Evolutionary conservation across 257 asterid species (phyloP), one percentile per base, ranked within the genome.

Genomic region (Marsdenia floribunda): DNA sequence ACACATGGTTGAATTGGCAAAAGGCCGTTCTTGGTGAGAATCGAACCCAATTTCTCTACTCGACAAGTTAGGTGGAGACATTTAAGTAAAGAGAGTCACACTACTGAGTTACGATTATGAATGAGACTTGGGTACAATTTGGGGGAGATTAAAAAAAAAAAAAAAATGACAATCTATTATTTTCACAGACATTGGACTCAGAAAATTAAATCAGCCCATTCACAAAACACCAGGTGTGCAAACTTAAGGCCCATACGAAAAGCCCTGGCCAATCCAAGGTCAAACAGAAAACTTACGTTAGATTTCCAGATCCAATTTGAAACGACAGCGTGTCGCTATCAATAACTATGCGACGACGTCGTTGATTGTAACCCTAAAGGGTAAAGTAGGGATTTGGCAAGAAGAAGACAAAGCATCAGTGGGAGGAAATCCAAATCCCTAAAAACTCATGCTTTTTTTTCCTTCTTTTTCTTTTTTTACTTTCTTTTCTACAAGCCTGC

Each of bases 391-490:
- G 67, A 82, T 26, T 78, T 58, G 58, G 49, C 15, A 19, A 42
- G 16, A 54, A 70, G 49, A 71, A 38, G 81, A 73, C 81, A 79
- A 69, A 68, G 55, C 73, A 57, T 2, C 19, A 35, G 14, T 59
- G 60, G 71, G 57, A 73, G 46, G 66, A 73, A 72, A 44, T 58
- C 79, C 70, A 68, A 78, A 72, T 57, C 73, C 78, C 68, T 77
- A 70, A 58, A n/a, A 19, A 15, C 38, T 1, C 42, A 4, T 44
- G 15, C 26, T 52, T 37, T 50, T 52, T 37, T 50, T 53, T 11
- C 37, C 21, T 57, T 38, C 35, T 44, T 44, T 44, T 44, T 44
- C 49, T 7, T 44, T 6, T 11, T 44, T 44, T 6, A 0, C 49
- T 44, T 29, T 29, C 1, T 29, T 42, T 12, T 11, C 37, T 9